phyloP scores from a whole-genome alignment of 352 stramenopile genomes.

The Pythium oligandrum region DNA sequence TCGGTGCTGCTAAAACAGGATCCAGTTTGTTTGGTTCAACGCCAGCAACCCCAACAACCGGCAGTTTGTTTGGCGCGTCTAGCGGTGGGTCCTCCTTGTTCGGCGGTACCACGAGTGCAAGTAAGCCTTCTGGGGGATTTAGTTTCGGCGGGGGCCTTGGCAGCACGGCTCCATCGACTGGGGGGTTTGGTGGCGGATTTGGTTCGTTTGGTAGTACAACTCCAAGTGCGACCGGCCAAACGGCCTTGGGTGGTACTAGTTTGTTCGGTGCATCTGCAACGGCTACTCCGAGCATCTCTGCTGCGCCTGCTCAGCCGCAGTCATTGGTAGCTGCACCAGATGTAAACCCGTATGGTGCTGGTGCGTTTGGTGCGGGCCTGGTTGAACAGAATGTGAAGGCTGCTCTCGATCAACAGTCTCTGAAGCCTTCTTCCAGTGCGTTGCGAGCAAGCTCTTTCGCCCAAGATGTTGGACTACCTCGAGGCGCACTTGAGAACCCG shows the following conservation, averaged over 20 bases:
- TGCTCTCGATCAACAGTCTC: constrained; percentile 18
- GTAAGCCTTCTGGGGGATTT: constrained; percentile 9
- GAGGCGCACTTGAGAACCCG: constrained; percentile 47
- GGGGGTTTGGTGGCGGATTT: constrained; percentile 9
- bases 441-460: constrained; percentile 55
- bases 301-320: constrained; percentile 9
- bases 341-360: constrained; percentile 52
- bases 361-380: constrained; percentile 35
- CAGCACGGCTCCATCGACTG: not conserved
- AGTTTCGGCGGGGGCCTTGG: constrained; percentile 8
- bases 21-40: constrained; percentile 13
- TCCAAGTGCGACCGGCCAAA: constrained; percentile 5
- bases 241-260: constrained; percentile 7
- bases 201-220: constrained; percentile 14
- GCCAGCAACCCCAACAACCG: not conserved
- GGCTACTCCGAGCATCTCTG: not conserved
- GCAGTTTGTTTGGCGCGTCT: constrained; percentile 11
- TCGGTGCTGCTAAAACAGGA: constrained; percentile 12
- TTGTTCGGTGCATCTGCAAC: constrained; percentile 4
- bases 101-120: constrained; percentile 4
- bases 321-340: constrained; percentile 45
- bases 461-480: constrained; percentile 66
- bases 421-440: constrained; percentile 30
- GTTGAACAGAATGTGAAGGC: constrained; percentile 41
- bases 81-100: constrained; percentile 12